phyloP scores from a whole-genome alignment of 2,329 filamentous ascomycete genomes.

The Aspergillus piperis region DNA sequence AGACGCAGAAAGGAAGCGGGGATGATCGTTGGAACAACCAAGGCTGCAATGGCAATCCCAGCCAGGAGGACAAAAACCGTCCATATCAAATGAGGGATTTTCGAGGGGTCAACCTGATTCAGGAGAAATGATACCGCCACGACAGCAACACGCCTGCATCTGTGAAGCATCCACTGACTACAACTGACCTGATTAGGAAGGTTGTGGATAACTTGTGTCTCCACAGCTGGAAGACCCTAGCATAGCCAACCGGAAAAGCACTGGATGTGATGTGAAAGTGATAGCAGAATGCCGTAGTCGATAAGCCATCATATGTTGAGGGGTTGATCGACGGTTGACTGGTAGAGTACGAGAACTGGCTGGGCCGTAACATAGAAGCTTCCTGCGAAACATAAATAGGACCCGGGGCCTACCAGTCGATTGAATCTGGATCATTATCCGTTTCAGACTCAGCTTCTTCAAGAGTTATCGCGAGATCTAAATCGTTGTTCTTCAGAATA shows the following conservation, averaged over 20 bases:
- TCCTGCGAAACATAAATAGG: conserved; percentile 46
- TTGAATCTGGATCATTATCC: conserved; percentile 30
- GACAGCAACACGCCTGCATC: conserved; percentile 41
- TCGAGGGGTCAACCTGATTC: conserved; percentile 31
- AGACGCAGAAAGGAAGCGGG: conserved; percentile 33
- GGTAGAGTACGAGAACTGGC: conserved; percentile 24
- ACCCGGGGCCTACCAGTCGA: conserved; percentile 30
- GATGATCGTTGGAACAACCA: conserved; percentile 30
- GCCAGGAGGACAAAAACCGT: conserved; percentile 25
- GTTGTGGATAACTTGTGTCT: conserved; percentile 37
- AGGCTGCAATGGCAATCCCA: conserved; percentile 33
- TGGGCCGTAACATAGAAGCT: conserved; percentile 28
- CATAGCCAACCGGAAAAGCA: conserved; percentile 37
- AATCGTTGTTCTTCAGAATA: conserved; percentile 18
- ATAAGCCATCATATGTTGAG: conserved; percentile 37
- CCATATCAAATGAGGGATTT: conserved; percentile 40
- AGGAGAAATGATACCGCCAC: conserved; percentile 38
- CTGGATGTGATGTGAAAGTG: conserved; percentile 31
- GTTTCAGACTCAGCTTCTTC: conserved; percentile 35
- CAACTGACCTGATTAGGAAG: conserved; percentile 33
- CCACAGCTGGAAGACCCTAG: conserved; percentile 34
- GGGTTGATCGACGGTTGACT: conserved; percentile 35
- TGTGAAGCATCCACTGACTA: conserved; percentile 38
- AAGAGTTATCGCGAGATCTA: conserved; percentile 24
- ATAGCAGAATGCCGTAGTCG: conserved; percentile 33